These are phyloP conservation scores for Bryoerythrophyllum caledonicum DNA, from an alignment of 225 moss, liverwort and hornwort genomes.

Conservation along the genomic window DNA sequence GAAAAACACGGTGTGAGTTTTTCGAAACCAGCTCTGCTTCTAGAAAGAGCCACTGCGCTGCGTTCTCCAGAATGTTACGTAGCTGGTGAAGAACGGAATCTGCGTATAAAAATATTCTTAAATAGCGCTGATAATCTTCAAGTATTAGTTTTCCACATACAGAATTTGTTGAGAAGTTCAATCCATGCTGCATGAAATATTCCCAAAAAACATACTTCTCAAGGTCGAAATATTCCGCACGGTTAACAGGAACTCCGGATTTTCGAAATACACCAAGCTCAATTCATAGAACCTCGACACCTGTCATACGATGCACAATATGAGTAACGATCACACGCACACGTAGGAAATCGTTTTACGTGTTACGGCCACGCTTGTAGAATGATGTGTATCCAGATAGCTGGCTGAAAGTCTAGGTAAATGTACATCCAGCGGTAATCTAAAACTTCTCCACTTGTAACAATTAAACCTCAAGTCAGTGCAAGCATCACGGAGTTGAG, in stretches of 20 bases:
- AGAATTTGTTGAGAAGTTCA: not conserved
- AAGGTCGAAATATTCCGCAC: constrained; percentile 8
- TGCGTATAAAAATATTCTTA: not conserved
- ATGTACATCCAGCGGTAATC: not conserved
- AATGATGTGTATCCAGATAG: constrained; percentile 8
- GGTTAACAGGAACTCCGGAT: not conserved
- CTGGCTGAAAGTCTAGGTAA: not conserved
- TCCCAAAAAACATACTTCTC: constrained; percentile 20
- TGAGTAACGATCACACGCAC: not conserved
- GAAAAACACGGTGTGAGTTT: constrained; percentile 1
- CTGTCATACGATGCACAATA: constrained; percentile 17
- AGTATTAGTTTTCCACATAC: not conserved
- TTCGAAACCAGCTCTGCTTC: constrained; percentile 6
- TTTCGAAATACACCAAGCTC: constrained; percentile 2
- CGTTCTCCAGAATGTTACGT: constrained; percentile 2
- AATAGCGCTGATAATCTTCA: not conserved
- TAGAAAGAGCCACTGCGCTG: not conserved
- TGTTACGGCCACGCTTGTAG: too few species aligned
- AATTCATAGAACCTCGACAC: constrained; percentile 52
- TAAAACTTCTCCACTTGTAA: not conserved
- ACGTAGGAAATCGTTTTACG: not conserved
- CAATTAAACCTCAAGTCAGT: not conserved
- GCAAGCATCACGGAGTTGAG: not conserved
- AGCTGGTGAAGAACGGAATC: constrained; percentile 7
- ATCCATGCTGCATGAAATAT: not conserved